Evolutionary conservation across 768 basidiomycete genomes (phyloP).

Genomic region (Naganishia friedmannii): DNA sequence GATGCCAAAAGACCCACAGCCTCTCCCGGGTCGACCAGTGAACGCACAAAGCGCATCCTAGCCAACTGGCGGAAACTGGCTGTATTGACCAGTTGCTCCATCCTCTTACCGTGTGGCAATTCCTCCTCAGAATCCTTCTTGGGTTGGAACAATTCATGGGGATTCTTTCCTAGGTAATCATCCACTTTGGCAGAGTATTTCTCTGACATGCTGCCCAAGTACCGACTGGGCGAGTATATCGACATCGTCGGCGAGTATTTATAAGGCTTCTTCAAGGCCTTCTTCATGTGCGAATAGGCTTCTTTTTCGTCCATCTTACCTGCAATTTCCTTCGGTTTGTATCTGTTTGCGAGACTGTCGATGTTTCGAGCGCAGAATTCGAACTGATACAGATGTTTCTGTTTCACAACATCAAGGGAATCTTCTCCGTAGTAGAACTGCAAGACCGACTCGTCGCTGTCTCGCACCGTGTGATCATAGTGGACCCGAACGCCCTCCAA

Average conservation of each 20-base stretch:
- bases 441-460: constrained; percentile 85
- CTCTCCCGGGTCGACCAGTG: constrained; percentile 93
- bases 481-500: constrained; percentile 93
- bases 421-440: constrained; percentile 98
- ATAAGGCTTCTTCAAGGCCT: constrained; percentile 73
- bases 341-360: constrained; percentile 68
- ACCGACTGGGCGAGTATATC: constrained; percentile 70
- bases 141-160: constrained; percentile 25
- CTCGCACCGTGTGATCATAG: constrained; percentile 96
- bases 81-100: constrained; percentile 53
- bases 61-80: constrained; percentile 71
- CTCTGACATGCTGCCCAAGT: constrained; percentile 88
- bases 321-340: constrained; percentile 61
- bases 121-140: constrained; percentile 54
- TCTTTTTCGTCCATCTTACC: constrained; percentile 62
- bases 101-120: constrained; percentile 36
- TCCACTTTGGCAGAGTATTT: constrained; percentile 77
- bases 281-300: constrained; percentile 80
- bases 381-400: constrained; percentile 91
- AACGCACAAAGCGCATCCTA: constrained; percentile 88
- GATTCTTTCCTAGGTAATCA: constrained; percentile 71
- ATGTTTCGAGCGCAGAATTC: constrained; percentile 88
- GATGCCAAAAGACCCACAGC: constrained; percentile 96
- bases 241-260: constrained; percentile 71
- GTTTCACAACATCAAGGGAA: constrained; percentile 91